These are phyloP conservation scores for Ramaria sp. DNA, from an alignment of 768 basidiomycete genomes.

Conservation along the genomic window DNA sequence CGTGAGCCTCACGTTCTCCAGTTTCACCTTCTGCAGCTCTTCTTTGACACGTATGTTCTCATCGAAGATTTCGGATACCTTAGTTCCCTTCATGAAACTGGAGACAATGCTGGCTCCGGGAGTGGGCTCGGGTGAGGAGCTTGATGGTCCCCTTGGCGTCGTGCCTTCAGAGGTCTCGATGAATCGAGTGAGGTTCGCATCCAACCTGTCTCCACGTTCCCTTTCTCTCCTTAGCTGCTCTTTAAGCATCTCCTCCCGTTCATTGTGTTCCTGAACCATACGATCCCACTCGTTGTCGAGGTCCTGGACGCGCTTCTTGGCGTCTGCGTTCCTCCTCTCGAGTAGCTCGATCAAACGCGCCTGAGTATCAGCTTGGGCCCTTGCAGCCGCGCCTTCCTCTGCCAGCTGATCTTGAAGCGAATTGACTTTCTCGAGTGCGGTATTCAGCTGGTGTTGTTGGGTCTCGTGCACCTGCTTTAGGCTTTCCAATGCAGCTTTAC, in stretches of 20 bases:
- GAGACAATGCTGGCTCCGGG: conserved; percentile 82
- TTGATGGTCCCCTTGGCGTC: not conserved
- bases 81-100: conserved; percentile 74
- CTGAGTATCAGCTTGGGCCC: conserved; percentile 63
- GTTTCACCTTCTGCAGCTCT: conserved; percentile 63
- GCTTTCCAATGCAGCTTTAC: conserved; percentile 59
- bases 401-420: conserved; percentile 69
- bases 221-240: conserved; percentile 68
- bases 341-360: conserved; percentile 72
- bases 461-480: conserved; percentile 62
- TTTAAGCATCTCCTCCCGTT: conserved; percentile 52
- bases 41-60: conserved; percentile 84
- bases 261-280: conserved; percentile 57
- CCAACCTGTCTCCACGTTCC: conserved; percentile 55
- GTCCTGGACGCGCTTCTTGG: conserved; percentile 69
- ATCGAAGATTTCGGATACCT: conserved; percentile 88
- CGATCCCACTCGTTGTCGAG: conserved; percentile 78
- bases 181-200: conserved; percentile 21
- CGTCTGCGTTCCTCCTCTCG: conserved; percentile 80
- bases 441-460: conserved; percentile 66
- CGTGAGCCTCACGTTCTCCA: conserved; percentile 81
- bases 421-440: conserved; percentile 65
- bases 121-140: conserved; percentile 36
- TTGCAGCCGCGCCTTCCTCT: conserved; percentile 76
- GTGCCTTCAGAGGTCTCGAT: conserved; percentile 2